phyloP scores from a whole-genome alignment of 306 rosid species.

The Pyrus communis region DNA sequence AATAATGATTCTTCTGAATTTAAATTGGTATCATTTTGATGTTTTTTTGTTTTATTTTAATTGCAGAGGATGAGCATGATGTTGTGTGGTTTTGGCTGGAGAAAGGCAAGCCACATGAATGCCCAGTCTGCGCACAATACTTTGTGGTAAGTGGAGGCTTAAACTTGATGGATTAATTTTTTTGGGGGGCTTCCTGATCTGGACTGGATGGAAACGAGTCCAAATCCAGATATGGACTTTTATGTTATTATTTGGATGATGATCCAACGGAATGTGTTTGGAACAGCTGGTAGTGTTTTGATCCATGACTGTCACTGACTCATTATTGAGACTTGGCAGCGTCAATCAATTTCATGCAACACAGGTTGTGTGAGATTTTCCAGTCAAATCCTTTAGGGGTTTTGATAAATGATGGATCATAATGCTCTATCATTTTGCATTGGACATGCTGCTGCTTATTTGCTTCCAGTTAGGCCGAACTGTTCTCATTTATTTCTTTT shows the following conservation, averaged over 20 bases:
- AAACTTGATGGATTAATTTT: constrained; percentile 30
- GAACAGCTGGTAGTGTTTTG: constrained; percentile 3
- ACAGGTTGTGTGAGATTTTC: background rate
- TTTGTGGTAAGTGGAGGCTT: constrained; percentile 60
- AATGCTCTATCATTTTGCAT: background rate
- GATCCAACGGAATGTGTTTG: background rate
- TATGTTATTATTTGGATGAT: constrained; percentile 3
- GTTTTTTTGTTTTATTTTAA: constrained; percentile 11
- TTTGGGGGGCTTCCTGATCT: background rate
- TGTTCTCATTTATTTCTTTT: constrained; percentile 18
- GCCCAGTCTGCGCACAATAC: constrained; percentile 87
- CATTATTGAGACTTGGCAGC: background rate
- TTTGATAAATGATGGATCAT: too few species aligned
- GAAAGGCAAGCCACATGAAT: constrained; percentile 80
- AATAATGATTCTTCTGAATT: background rate
- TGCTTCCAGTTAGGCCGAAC: background rate
- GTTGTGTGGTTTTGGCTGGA: constrained; percentile 99
- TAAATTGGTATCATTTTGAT: background rate
- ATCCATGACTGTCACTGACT: background rate
- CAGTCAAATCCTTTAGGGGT: background rate
- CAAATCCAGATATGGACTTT: background rate
- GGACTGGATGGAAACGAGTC: background rate
- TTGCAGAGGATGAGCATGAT: constrained; percentile 95
- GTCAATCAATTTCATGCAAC: background rate
- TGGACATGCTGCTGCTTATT: background rate